Evolutionary conservation across 495 filamentous ascomycete species (phyloP), one percentile per base, ranked within the genome.

Genomic region (Hapsidospora chrysogenum): DNA sequence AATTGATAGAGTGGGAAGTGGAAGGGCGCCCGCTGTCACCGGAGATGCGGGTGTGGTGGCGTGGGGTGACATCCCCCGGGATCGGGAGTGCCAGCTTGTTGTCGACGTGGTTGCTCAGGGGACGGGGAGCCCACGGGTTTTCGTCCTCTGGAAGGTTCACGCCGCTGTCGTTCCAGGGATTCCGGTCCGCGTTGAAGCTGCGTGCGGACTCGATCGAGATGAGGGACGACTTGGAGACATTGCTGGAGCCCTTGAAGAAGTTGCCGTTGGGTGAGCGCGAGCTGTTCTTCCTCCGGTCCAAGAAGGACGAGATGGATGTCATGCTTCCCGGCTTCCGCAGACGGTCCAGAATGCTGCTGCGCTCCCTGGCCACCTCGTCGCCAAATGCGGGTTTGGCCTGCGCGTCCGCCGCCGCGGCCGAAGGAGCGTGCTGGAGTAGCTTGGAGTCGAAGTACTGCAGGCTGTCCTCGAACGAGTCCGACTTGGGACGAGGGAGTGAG

Each of bases 391-490:
- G 70, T 26, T 66, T 64, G 11, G 83, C 92, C 2, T 85, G 85
- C 19, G 85, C 89, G 46, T 93, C 85, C 3, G 83, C 85, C 10
- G 70, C 65, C 16, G 86, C 63, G 1, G 78, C 76, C 20, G 74
- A 72, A 19, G 84, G 84, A 8, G 83, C 83, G 48, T 86, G 80
- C 54, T 96, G 92, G 22, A 99, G 66, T 21, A 99, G 61, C 58
- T 95, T 95, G 0, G 85, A 89, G 53, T 94, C 79, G 54, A 99
- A 99, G 64, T 83, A 95, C 17, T 83, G 86, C 20, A 94, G 68
- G 27, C 84, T 86, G 41, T 96, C 92, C 48, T 96, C 89, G 49
- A 96, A 99, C 1, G 89, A 93, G 56, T 99, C 89, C 3, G 89
- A 95, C 63, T 96, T 95, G 33, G 89, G 92, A 30, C 87, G 78